These are phyloP conservation scores for Syncephalastrum racemosum DNA, from an alignment of 371 early-diverging fungal species.

Conservation along the genomic window DNA sequence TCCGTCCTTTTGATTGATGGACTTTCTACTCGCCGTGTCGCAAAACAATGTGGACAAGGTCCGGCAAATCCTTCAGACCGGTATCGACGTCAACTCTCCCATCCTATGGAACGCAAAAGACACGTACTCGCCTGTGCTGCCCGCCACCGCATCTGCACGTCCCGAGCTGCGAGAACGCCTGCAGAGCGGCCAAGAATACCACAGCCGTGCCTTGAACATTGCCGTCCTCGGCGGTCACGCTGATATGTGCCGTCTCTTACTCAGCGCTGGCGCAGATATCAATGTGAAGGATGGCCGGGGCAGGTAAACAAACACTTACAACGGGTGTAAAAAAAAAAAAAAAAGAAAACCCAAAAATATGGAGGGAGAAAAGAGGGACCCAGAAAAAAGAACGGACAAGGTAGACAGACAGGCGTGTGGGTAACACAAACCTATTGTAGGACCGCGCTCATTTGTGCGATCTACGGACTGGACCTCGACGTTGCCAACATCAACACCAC, in stretches of 20 bases:
- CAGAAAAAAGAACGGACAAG: not conserved
- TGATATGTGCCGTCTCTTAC: slow-evolving; percentile 55
- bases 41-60: slow-evolving; percentile 53
- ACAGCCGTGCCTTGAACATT: slow-evolving; percentile 64
- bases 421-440: slow-evolving; percentile 25
- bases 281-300: slow-evolving; percentile 69
- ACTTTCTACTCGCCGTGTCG: slow-evolving; percentile 49
- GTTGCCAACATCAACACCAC: slow-evolving; percentile 55
- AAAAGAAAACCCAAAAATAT: slow-evolving; percentile 15
- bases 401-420: not conserved
- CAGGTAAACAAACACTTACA: slow-evolving; percentile 43
- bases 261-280: slow-evolving; percentile 66
- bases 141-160: slow-evolving; percentile 26
- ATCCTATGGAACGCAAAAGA: slow-evolving; percentile 53
- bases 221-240: slow-evolving; percentile 68
- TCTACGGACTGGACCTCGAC: slow-evolving; percentile 60
- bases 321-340: not conserved
- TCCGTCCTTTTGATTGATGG: slow-evolving; percentile 31
- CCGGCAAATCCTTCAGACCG: slow-evolving; percentile 40
- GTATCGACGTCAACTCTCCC: slow-evolving; percentile 53
- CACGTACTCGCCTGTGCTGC: slow-evolving; percentile 45
- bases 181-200: slow-evolving; percentile 46
- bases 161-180: slow-evolving; percentile 34
- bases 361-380: slow-evolving; percentile 4
- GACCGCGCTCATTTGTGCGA: slow-evolving; percentile 57